Conservation (phyloP, 495 filamentous ascomycete genomes). For the Podospora bellae-mahoneyi region DNA sequence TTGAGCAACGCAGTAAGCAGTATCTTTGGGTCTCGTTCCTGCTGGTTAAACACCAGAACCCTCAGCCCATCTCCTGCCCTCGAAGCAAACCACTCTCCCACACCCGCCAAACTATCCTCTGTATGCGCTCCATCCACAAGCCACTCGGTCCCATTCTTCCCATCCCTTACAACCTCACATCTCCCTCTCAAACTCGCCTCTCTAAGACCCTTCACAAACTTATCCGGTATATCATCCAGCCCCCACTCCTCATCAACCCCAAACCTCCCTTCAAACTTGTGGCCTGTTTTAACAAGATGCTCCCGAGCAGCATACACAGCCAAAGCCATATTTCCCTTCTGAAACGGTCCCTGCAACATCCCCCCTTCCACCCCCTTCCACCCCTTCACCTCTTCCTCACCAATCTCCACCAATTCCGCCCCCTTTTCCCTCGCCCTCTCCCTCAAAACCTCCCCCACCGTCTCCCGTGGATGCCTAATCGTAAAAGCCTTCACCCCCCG, state of each 20-base stretch:
- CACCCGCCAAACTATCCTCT: conserved; percentile 1
- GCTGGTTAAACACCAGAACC: conserved; percentile 9
- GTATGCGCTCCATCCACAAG: conserved; percentile 9
- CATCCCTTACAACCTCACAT: conserved; percentile 8
- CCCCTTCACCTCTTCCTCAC: conserved; percentile 33
- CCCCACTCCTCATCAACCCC: conserved; percentile 14
- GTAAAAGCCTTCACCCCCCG: conserved; percentile 40
- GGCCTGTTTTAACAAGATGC: conserved; percentile 31
- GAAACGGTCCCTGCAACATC: conserved; percentile 40
- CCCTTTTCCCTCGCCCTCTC: conserved; percentile 39
- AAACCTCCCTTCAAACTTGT: conserved; percentile 22
- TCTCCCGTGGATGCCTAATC: conserved; percentile 19
- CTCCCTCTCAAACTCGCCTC: conserved; percentile 4
- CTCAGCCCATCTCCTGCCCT: neutral
- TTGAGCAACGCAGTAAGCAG: neutral
- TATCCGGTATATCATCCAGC: conserved; percentile 28
- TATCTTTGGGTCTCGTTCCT: neutral
- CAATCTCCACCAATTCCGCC: conserved; percentile 31
- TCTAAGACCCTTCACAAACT: conserved; percentile 49
- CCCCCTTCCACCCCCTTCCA: conserved; percentile 34
- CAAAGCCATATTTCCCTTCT: conserved; percentile 46
- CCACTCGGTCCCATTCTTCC: neutral
- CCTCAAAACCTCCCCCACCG: conserved; percentile 40
- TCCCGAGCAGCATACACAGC: conserved; percentile 40
- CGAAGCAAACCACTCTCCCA: conserved; percentile 2